Base-by-base conservation (phyloP, 2,329 filamentous ascomycete species). In the Thermoascus crustaceus region DNA sequence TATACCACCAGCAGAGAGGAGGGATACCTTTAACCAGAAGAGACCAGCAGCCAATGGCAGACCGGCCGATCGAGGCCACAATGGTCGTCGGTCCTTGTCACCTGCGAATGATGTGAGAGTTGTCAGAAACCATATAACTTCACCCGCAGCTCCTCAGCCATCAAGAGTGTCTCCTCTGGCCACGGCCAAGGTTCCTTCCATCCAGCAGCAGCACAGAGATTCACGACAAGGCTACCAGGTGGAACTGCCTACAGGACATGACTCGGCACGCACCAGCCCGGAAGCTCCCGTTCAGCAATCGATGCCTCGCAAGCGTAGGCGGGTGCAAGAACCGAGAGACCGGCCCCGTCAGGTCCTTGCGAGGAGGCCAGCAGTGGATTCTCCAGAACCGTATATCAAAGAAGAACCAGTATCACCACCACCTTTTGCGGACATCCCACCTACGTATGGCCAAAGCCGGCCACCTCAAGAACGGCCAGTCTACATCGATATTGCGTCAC, bases 141-240 rank as follows among this genome's bases (percentile, higher is more conserved):
- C 78, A 22, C 82, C 81, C 26, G 64, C 81, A 52, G 84, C 84
- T 34, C 83, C 85, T 17, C 83, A 85, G 52, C 82, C 85, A 35
- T 78, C 79, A 32, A 80, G 84, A 52, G 77, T 77, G 16, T 75
- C 75, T 17, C 72, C 73, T 30, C 58, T 78, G 41, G 69, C 73
- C 38, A 63, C 67, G 29, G 57, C 69, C 37, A 75, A 74, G 52
- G 59, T 65, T 35, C 62, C 70, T 41, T 57, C 63, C 32, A 52
- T 71, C 46, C 76, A 44, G 71, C 82, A 56, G 66, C 72, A 44
- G 54, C n/a, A n/a, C n/a, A 80, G 62, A 65, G 73, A 47, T 60
- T 65, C 53, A 27, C 57, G 63, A 16, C 58, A 58, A 43, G 67
- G 60, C 30, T 54, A 54, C 36, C 39, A 44, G 22, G 52, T 55